Conservation (phyloP, 2,329 filamentous ascomycete species). For the Aschersonia sp. region DNA sequence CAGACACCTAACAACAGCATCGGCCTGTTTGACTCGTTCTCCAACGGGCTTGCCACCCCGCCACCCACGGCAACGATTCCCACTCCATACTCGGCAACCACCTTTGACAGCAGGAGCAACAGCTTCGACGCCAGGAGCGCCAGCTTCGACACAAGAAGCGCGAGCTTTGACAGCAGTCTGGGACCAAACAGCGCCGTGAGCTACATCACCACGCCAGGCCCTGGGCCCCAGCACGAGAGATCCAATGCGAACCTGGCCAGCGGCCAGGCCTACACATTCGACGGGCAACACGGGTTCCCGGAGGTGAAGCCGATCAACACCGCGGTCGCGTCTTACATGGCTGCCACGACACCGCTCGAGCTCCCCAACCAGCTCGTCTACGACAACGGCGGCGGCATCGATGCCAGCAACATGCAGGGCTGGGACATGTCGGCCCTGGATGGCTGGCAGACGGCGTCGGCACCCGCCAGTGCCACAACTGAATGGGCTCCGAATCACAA, state of each 20-base stretch:
- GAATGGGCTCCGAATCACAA: conserved; percentile 19
- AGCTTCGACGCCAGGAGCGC: conserved; percentile 22
- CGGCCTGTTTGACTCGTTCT: conserved; percentile 34
- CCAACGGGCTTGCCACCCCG: conserved; percentile 39
- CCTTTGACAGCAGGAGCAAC: conserved; percentile 9
- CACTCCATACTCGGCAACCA: conserved; percentile 24
- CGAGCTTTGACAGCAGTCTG: conserved; percentile 27
- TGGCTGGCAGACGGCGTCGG: conserved; percentile 14
- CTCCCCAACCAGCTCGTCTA: conserved; percentile 18
- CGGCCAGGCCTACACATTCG: conserved; percentile 16
- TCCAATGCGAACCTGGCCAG: conserved; percentile 11
- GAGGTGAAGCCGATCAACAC: conserved; percentile 20
- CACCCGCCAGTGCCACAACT: conserved; percentile 10
- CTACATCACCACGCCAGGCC: conserved; percentile 16
- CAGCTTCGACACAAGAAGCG: conserved; percentile 7
- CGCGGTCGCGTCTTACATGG: conserved; percentile 15
- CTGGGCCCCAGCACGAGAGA: conserved; percentile 10
- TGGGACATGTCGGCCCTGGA: conserved; percentile 24
- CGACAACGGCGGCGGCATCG: conserved; percentile 16
- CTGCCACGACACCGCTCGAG: conserved; percentile 15
- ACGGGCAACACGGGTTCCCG: conserved; percentile 15
- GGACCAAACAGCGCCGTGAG: conserved; percentile 13
- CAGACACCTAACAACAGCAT: conserved; percentile 18
- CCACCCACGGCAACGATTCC: conserved; percentile 38
- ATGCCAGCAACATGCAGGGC: conserved; percentile 15